Evolutionary conservation across 2,329 filamentous ascomycete genomes (phyloP).

Genomic region (Cladobotryum protrusum): DNA sequence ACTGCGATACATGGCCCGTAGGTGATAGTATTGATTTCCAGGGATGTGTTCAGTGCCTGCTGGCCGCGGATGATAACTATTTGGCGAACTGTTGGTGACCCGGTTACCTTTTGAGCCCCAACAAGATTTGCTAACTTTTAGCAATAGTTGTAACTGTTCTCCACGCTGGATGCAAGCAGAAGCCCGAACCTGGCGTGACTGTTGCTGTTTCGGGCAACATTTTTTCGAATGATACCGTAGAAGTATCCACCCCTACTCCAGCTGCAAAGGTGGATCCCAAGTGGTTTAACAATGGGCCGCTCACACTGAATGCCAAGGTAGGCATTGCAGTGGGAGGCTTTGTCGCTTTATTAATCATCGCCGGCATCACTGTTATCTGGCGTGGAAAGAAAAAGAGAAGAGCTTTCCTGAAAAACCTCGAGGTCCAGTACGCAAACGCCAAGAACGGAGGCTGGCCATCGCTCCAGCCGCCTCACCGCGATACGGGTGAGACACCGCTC

Average conservation of each 20-base stretch:
- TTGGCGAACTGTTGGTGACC: conserved; percentile 47
- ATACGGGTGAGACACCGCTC: conserved; percentile 22
- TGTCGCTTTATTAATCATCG: conserved; percentile 38
- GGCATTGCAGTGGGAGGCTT: conserved; percentile 51
- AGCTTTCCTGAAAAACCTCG: conserved; percentile 43
- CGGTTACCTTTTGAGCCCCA: not conserved
- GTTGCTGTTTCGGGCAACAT: conserved; percentile 46
- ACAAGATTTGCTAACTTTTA: conserved; percentile 16
- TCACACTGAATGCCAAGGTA: conserved; percentile 50
- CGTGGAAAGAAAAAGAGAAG: conserved; percentile 50
- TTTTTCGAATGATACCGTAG: conserved; percentile 44
- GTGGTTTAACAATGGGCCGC: conserved; percentile 36
- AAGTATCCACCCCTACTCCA: conserved; percentile 44
- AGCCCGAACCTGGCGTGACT: conserved; percentile 38
- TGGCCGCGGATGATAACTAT: conserved; percentile 30
- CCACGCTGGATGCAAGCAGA: conserved; percentile 50
- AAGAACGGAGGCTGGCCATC: conserved; percentile 37
- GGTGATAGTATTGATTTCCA: conserved; percentile 29
- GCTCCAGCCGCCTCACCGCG: conserved; percentile 15
- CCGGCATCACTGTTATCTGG: conserved; percentile 49
- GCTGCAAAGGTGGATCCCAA: conserved; percentile 33
- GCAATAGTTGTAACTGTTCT: conserved; percentile 42
- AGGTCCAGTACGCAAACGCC: conserved; percentile 28
- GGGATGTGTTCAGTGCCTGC: conserved; percentile 44
- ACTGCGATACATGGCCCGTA: conserved; percentile 45